Evolutionary conservation across 306 rosid species (phyloP), one percentile per base, ranked within the genome.

Genomic region (Malus sieversii): DNA sequence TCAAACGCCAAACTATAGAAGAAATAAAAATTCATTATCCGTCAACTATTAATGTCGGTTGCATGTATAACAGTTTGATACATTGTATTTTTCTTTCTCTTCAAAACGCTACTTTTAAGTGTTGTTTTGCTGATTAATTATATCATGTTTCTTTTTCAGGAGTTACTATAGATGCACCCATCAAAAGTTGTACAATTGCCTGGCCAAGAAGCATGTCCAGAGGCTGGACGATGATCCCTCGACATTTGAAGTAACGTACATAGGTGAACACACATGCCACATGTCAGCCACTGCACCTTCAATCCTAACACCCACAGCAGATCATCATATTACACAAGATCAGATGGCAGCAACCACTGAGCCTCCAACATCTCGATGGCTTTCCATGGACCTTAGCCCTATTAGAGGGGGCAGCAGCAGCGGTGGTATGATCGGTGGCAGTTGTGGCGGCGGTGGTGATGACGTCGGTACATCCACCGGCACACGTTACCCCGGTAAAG

Each of bases 251-350:
- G 87, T 92, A 10, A 82, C 80, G 51, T 92, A 92, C 75, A 70
- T 86, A 20, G 86, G 85, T 2, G 73, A 66, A 0, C 97, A 92
- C 84, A 90, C 85, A 1, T 90, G 98, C 74, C 90, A 86, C 69
- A 82, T 82, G 89, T 90, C 96, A 13, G 81, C 88, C 66, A 92
- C 96, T 1, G 91, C 93, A 18, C 97, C 97, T 66, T 84, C 90
- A 27, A 29, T 38, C 32, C 75, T 80, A 0, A 88, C 82, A 4
- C 84, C 44, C 12, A 29, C 73, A 7, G 55, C 58, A 0, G 58
- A 63, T 1, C 23, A 29, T 30, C 82, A 79, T 60, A 71, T 76
- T 3, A 8, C 86, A 32, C 85, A 64, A 4, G 84, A 77, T 15
- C 25, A 13, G 6, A 60, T 71, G 67, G 12, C 80, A 8, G 23